A percentile compares a stretch with the other conserved stretches of the same genome.
phyloP scores from a whole-genome alignment of 1,284 basidiomycete species.

The Stereum hirsutum region DNA sequence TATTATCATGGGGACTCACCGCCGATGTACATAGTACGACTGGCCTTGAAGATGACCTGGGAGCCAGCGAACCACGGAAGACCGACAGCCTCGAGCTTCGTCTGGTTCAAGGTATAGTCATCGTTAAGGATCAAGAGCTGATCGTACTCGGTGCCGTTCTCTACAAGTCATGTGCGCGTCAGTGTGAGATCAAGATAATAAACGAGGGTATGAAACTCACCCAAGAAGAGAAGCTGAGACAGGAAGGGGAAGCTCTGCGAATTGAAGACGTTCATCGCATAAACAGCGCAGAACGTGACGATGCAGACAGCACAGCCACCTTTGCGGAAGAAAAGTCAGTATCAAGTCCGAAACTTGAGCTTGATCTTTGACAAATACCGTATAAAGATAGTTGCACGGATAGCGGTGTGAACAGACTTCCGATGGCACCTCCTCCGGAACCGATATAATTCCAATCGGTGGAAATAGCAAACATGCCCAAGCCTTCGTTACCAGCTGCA shows the following conservation, averaged over 20 bases:
- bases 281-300: background rate
- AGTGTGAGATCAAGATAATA: background rate
- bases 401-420: background rate
- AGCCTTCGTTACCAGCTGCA: constrained; percentile 17
- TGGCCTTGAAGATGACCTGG: background rate
- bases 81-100: background rate
- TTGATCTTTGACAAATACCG: too few relatives aligned
- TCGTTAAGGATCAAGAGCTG: background rate
- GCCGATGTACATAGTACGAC: background rate
- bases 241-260: background rate
- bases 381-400: background rate
- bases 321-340: background rate
- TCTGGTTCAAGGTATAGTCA: background rate
- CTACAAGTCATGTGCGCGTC: background rate
- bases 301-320: background rate
- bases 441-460: constrained; percentile 22
- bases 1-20: background rate
- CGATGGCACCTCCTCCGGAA: background rate
- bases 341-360: background rate
- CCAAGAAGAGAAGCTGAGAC: background rate
- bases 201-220: background rate
- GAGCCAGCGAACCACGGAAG: background rate
- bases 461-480: constrained; percentile 16
- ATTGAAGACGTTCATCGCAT: background rate
- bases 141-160: background rate